Base-by-base conservation (phyloP, 2,329 filamentous ascomycete species). In the Aureobasidium sp. region DNA sequence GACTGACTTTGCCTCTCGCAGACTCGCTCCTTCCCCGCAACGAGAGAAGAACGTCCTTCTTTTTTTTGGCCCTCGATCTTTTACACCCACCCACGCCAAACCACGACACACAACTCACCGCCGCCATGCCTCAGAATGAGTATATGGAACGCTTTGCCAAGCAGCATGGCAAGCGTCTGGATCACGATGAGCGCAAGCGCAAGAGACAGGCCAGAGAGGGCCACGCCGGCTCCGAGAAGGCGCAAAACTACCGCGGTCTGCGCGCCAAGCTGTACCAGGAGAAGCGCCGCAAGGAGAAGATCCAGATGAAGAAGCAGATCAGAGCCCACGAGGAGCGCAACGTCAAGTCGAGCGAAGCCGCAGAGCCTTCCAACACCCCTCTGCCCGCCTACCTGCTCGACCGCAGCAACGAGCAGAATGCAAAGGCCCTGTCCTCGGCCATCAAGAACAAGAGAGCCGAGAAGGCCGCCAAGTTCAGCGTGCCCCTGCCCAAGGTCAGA, bases 391-490 rank as follows among this genome's bases (percentile, higher is more conserved):
- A 97, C 77, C 84, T 99, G 74, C 87, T 99, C 66, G 94, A 99
- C 79, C 86, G 94, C n/a, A 81, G 79, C 52, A 82, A 86, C 67
- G 79, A 82, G 62, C 86, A 81, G 66, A 85, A 86, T 68, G 86
- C 86, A 39, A 88, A 96, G 77, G 88, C 88, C 0, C 81, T 96
- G 56, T 88, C 84, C 63, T 89, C 84, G 64, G 89, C 91, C 60
- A 96, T 97, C 79, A 99, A 97, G 84, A 91, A 97, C 76, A 96
- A 96, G 82, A 84, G 94, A 44, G 84, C 84, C 66, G 95, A 96
- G 76, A 96, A 97, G 83, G 91, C 92, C 7, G 94, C 94, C 56
- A 90, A 93, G 73, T 97, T 97, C 74, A 84, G 84, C 36, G 94
- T 97, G 42, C 94, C 94, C 1, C 76, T 99, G 71, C 94, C 94